A percentile compares a stretch with the other conserved stretches of the same genome.
Evolutionary conservation across 208 protist species (phyloP).

Genomic region (Leishmania tropica): DNA sequence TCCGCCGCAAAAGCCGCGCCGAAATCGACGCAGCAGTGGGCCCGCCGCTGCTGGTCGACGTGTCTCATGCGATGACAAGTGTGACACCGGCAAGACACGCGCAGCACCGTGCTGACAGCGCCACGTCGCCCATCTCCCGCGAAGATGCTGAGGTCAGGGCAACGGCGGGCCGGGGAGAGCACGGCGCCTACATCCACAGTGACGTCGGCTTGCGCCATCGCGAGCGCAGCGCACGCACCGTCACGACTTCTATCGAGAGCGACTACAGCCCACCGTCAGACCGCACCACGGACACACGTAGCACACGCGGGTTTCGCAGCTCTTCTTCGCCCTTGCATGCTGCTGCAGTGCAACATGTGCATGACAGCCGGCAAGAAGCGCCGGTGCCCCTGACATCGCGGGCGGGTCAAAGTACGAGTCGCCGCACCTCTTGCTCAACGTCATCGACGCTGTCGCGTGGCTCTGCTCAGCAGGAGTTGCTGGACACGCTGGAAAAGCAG

Average conservation of each 20-base stretch:
- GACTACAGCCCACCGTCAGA: neutral
- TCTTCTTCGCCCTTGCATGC: neutral
- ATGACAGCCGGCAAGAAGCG: neutral
- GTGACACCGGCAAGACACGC: neutral
- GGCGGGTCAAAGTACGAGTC: constrained; percentile 5
- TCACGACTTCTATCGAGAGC: neutral
- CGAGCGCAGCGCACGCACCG: neutral
- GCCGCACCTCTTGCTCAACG: neutral
- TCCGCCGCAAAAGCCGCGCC: neutral
- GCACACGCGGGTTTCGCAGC: constrained; percentile 1
- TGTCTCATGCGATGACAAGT: neutral
- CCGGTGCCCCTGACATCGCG: neutral
- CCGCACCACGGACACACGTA: neutral
- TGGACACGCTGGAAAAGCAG: constrained; percentile 29
- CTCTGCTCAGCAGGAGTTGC: constrained; percentile 25
- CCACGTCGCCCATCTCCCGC: constrained; percentile 6
- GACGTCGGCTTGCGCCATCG: neutral
- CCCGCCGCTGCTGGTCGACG: neutral
- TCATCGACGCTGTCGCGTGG: constrained; percentile 11
- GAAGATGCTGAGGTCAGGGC: neutral
- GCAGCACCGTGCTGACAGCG: constrained; percentile 11
- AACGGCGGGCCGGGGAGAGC: neutral
- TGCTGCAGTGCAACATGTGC: too few species aligned
- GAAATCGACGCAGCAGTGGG: neutral
- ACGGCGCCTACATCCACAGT: neutral